Evolutionary conservation across 495 filamentous ascomycete species (phyloP), one percentile per base, ranked within the genome.

Genomic region (Gamarada debralockiae): DNA sequence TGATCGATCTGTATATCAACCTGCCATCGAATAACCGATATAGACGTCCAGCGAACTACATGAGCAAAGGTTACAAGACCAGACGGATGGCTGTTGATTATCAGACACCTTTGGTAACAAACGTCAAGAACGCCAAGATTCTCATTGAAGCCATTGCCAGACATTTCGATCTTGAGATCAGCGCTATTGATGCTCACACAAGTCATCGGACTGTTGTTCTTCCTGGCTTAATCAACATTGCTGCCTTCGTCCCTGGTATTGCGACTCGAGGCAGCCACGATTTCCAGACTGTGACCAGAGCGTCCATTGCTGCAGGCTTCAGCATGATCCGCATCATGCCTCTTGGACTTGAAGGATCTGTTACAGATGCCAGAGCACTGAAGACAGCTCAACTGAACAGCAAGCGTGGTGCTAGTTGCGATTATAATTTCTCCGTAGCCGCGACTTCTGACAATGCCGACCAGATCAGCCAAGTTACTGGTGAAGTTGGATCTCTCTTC

Each of bases 81-180:
- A 81, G 93, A 65, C 85, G 93, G 60, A 96, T 98, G 93, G 93
- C 93, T 23, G 93, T 98, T 18, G 93, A 98, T 69, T 98, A 97
- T 70, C 92, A 97, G 69, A 95, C 92, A 36, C 93, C 93, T 34
- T 71, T 98, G 59, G 91, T 98, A 24, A 98, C 93, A 42, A 98
- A 98, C 63, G 93, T 98, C 62, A 98, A 98, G 79, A 98, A 97
- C 61, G 93, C 93, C 36, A 98, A 98, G 76, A 87, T 98, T 49
- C 68, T 98, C 39, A 86, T 98, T 57, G 93, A 98, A 68, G 93
- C 93, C 14, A 86, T 98, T 56, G 83, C 91, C 48, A 82, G 93
- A 34, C 83, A 95, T 65, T 95, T 86, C 62, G 82, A 90, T 55
- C 73, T 98, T 33, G 79, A 90, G 33, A 81, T 97, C 55, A 78